Base-by-base conservation (phyloP, 2,329 filamentous ascomycete species). In the Ceratocystis variospora region DNA sequence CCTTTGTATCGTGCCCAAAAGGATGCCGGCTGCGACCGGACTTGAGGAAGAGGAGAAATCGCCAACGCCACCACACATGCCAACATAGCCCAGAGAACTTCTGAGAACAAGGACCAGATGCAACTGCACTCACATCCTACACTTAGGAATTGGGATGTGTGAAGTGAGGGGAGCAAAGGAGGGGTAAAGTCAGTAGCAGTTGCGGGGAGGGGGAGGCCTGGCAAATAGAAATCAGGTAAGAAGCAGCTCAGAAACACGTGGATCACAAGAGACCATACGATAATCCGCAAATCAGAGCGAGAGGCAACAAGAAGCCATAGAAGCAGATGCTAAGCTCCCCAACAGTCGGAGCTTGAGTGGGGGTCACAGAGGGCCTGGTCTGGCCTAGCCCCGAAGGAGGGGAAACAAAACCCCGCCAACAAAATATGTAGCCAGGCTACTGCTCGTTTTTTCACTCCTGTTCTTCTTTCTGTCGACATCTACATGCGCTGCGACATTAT, bases 191-290 rank as follows among this genome's bases (percentile, higher is more conserved):
- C 37, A 41, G 37, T 15, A 41, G 37, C 4, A 41, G 37, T 41
- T 50, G 48, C n/a, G 48, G 48, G 48, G 48, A n/a, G 53, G 15
- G 17, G 15, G 53, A 57, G 55, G 55, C 15, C 28, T 59, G 28
- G 55, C 55, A 59, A 59, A 59, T 59, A 59, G 55, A 17, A 59
- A 59, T 5, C 55, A 33, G n/a, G 28, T 19, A 53, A 53, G 48
- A 53, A 53, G 48, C 25, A 59, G 33, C 55, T 5, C 28, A 8
- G 15, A 33, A 33, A 31, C 55, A 59, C 28, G 55, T 59, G 55
- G 28, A 37, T 59, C 55, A 28, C 12, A 19, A 8, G 17, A 37
- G 25, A 37, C n/a, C n/a, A 53, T 53, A 53, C n/a, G n/a, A 53
- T 19, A 25, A 22, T 19, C n/a, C n/a, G 48, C 48, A 53, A n/a